Base-by-base conservation (phyloP, 192 early-diverging fungal species). In the Glomus cerebriforme region DNA sequence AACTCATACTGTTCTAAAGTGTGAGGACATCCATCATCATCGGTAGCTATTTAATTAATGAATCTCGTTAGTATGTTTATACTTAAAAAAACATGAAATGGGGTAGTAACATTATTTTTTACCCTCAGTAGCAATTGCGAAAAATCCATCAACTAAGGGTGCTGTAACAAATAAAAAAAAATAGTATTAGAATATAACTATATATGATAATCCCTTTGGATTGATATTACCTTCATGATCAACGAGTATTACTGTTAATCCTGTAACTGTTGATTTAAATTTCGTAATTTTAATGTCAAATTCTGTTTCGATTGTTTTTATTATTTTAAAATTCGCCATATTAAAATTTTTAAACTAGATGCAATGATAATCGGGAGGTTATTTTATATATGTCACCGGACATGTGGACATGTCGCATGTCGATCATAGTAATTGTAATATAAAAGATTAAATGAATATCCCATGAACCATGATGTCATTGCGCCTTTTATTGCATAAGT, bases 1-100 rank as follows among this genome's bases (percentile, higher is more conserved):
- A 27, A 29, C 54, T 26, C 86, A 71, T 87, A 87, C 89, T 90
- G 89, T 73, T 90, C 89, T 32, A 90, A 78, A 19, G 87, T 88
- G 74, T 90, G 89, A 45, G 87, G 87, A 47, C 89, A 88, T 4
- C 89, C 89, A 81, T 85, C 85, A 74, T 90, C 89, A 74, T 90
- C 89, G 43, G 84, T 82, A 26, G 85, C 89, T 90, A 81, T 32
- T 75, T 7, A 64, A 43, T 64, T 43, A 76, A 34, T 12, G 10
- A 43, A 76, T 19, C n/a, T n/a, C n/a, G n/a, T n/a, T 26, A 45
- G 31, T 15, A 45, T 58, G 2, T 22, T 26, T 22, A 22, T 19
- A 15, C 39, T 59, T 32, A 27, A 17, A 31, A 13, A 68, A 26
- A 68, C 63, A 31, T 32, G 32, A 26, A 19, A 37, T 37, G 62